phyloP scores from a whole-genome alignment of 495 filamentous ascomycete species.

The Lasiosphaeria ovina region DNA sequence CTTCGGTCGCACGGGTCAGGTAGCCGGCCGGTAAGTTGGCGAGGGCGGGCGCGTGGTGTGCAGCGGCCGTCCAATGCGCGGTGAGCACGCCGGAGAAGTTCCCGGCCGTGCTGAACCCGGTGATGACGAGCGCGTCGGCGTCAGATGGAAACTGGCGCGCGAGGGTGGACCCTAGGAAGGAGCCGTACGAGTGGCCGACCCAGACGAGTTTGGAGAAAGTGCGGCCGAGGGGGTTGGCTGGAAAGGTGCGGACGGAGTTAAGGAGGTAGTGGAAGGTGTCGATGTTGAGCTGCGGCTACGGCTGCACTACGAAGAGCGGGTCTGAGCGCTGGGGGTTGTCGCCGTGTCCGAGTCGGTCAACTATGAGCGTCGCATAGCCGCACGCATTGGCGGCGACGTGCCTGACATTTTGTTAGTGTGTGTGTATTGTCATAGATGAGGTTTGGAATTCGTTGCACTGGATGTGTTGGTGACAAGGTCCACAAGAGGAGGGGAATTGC shows the following conservation, averaged over 20 bases:
- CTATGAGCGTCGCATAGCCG: constrained; percentile 20
- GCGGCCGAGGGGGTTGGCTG: constrained; percentile 28
- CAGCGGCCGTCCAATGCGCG: background rate
- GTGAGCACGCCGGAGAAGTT: constrained; percentile 1
- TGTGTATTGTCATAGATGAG: no score
- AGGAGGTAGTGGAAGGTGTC: constrained; percentile 13
- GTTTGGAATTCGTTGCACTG: no score
- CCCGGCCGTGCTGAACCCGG: constrained; percentile 6
- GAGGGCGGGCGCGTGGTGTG: background rate
- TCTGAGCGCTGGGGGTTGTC: constrained; percentile 9
- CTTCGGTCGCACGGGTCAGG: background rate
- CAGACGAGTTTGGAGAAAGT: constrained; percentile 20
- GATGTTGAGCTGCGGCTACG: constrained; percentile 13
- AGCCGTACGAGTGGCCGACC: constrained; percentile 27
- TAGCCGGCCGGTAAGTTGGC: constrained; percentile 2
- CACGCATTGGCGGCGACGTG: constrained; percentile 11
- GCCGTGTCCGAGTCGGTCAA: constrained; percentile 27
- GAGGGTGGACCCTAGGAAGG: constrained; percentile 20
- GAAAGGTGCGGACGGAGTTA: constrained; percentile 8
- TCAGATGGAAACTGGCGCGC: constrained; percentile 22
- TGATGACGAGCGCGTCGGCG: constrained; percentile 24
- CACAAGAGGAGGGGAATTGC: no score
- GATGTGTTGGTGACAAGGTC: no score
- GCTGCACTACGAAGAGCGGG: constrained; percentile 13
- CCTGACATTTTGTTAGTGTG: background rate